phyloP scores from a whole-genome alignment of 805 yeast genomes.

The Starmerella floris region DNA sequence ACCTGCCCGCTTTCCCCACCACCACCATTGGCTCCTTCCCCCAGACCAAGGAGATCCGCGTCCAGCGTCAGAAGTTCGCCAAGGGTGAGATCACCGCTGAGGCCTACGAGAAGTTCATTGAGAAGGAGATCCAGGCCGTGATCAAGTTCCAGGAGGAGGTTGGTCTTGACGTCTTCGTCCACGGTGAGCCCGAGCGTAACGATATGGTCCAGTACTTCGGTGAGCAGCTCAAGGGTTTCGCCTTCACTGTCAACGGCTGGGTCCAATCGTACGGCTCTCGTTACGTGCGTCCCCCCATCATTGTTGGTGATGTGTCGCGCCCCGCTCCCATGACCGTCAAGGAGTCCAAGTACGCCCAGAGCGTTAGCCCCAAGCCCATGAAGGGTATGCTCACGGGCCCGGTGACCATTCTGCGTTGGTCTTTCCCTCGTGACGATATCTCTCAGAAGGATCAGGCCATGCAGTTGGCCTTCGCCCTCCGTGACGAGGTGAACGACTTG shows the following conservation, averaged over 20 bases:
- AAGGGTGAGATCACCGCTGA: slow-evolving; percentile 93
- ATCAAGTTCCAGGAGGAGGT: slow-evolving; percentile 98
- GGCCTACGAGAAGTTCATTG: slow-evolving; percentile 91
- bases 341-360: slow-evolving; percentile 98
- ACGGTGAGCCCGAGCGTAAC: slow-evolving; percentile 99
- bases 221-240: slow-evolving; percentile 96
- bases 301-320: slow-evolving; percentile 98
- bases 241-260: slow-evolving; percentile 99
- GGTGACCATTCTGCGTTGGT: slow-evolving; percentile 98
- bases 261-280: slow-evolving; percentile 99
- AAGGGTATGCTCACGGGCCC: slow-evolving; percentile 99
- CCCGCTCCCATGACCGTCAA: slow-evolving; percentile 97
- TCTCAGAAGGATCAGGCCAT: slow-evolving; percentile 85
- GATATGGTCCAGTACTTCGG: slow-evolving; percentile 99
- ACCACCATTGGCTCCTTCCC: slow-evolving; percentile 99
- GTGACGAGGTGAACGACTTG: slow-evolving; percentile 97
- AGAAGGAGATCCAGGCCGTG: slow-evolving; percentile 89
- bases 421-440: slow-evolving; percentile 99
- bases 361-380: slow-evolving; percentile 87
- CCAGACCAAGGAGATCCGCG: slow-evolving; percentile 97
- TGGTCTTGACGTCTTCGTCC: slow-evolving; percentile 95
- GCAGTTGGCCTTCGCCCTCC: slow-evolving; percentile 92
- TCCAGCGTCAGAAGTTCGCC: slow-evolving; percentile 94
- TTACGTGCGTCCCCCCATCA: slow-evolving; percentile 98
- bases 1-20: slow-evolving; percentile 98